Base-by-base conservation (phyloP, 441 rosid species). In the Adansonia madagascariensis region DNA sequence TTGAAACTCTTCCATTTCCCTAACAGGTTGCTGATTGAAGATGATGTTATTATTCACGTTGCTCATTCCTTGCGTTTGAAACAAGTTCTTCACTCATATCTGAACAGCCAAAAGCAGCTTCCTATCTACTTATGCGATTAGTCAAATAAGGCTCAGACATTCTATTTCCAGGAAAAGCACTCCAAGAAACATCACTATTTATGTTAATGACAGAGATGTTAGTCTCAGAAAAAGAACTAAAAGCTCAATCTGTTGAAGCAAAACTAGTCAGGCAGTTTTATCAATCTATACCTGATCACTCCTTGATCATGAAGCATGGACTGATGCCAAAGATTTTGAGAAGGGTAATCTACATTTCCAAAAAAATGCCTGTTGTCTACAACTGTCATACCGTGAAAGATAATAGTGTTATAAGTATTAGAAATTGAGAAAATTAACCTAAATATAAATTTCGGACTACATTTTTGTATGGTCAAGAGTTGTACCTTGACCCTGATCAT, bases 401-500 rank as follows among this genome's bases (percentile, higher is more conserved):
- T 15, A 12, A 18, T 8, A 44, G 2, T 61, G 12, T 50, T 50
- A 35, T 35, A 22, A 68, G 17, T 24, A 5, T 17, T 24, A 49
- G 73, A 69, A 31, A 49, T 20, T 68, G 60, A 50, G 50, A 22
- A 67, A 74, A 55, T 73, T 43, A 64, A 44, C 46, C 74, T 2
- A 59, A 27, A 57, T 20, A 64, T 39, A 18, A 65, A 24, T 5
- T 11, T 18, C 52, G 39, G 1, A 31, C 39, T 9, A n/a, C 52
- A 60, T 49, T 20, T 53, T 8, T 82, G 12, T 72, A 53, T 50
- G 15, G 18, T 31, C 15, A 71, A 52, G 46, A 70, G 8, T 7
- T 46, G 35, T 71, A 82, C 89, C 89, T 86, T 78, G 84, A 71
- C 86, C 86, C 12, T 71, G 86, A 56, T 82, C 82, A 74, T 86